Evolutionary conservation across 257 asterid species (phyloP).

Genomic region (Craterostigma plantagineum): DNA sequence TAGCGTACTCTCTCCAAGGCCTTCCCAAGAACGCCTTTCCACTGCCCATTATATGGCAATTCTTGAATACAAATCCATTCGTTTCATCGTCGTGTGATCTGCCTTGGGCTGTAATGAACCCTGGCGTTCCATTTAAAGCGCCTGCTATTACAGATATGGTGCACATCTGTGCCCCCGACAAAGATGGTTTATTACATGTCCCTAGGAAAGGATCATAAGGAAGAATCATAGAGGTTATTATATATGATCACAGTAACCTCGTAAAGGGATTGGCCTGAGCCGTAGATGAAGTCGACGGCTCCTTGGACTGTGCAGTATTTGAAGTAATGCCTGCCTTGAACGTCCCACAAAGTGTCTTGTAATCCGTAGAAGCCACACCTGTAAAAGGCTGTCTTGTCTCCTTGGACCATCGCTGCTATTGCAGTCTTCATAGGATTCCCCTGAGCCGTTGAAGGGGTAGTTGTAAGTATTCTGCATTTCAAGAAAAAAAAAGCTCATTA

Average conservation of each 20-base stretch:
- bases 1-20: constrained; percentile 59
- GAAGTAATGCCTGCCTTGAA: constrained; percentile 62
- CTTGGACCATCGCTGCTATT: constrained; percentile 40
- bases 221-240: too few relatives aligned
- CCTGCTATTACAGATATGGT: constrained; percentile 26
- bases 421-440: constrained; percentile 18
- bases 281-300: constrained; percentile 71
- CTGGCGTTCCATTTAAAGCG: constrained; percentile 15
- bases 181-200: too few relatives aligned
- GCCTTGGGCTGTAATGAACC: constrained; percentile 72
- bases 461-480: constrained; percentile 54
- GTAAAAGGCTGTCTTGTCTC: constrained; percentile 47
- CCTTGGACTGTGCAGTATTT: constrained; percentile 48
- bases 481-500: too few relatives aligned
- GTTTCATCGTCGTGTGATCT: constrained; percentile 11
- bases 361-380: constrained; percentile 42
- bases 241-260: too few relatives aligned
- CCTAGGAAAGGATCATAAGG: too few relatives aligned
- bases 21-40: constrained; percentile 38
- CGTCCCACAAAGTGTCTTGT: constrained; percentile 91
- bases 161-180: constrained; percentile 25
- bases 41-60: constrained; percentile 20
- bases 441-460: constrained; percentile 14
- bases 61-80: constrained; percentile 32
- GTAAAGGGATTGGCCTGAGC: constrained; percentile 66